A percentile compares a stretch with the other conserved stretches of the same genome.
Conservation (phyloP, 768 basidiomycete species). For the Rhizopogon roseolus region DNA sequence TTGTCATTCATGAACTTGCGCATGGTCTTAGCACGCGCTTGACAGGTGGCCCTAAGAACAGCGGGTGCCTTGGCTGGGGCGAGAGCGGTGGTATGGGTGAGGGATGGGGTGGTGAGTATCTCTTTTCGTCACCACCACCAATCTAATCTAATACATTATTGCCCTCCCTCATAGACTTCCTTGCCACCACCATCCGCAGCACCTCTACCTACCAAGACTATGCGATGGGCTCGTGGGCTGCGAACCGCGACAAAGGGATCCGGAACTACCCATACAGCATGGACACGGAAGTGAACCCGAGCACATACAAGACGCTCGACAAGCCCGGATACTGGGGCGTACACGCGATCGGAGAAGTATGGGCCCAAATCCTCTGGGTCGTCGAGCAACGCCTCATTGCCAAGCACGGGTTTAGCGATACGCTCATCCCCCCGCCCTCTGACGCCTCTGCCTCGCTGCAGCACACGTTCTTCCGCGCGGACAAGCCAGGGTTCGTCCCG, state of each 20-base stretch:
- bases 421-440: conserved; percentile 77
- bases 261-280: conserved; percentile 87
- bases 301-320: conserved; percentile 92
- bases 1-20: conserved; percentile 86
- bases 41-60: conserved; percentile 91
- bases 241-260: conserved; percentile 72
- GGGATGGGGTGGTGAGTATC: conserved; percentile 76
- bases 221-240: conserved; percentile 94
- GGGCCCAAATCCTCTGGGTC: conserved; percentile 90
- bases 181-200: conserved; percentile 85
- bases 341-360: conserved; percentile 90
- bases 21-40: conserved; percentile 93
- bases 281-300: conserved; percentile 75
- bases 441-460: conserved; percentile 53
- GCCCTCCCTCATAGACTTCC: conserved; percentile 46
- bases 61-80: conserved; percentile 93
- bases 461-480: conserved; percentile 61
- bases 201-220: conserved; percentile 69
- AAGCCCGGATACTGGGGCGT: conserved; percentile 93
- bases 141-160: neutral
- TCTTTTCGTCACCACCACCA: neutral
- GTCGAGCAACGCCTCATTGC: conserved; percentile 67
- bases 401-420: conserved; percentile 77
- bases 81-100: conserved; percentile 98
- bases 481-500: conserved; percentile 61